phyloP scores from a whole-genome alignment of 2,329 filamentous ascomycete species.

The Trichoderma arundinaceum region DNA sequence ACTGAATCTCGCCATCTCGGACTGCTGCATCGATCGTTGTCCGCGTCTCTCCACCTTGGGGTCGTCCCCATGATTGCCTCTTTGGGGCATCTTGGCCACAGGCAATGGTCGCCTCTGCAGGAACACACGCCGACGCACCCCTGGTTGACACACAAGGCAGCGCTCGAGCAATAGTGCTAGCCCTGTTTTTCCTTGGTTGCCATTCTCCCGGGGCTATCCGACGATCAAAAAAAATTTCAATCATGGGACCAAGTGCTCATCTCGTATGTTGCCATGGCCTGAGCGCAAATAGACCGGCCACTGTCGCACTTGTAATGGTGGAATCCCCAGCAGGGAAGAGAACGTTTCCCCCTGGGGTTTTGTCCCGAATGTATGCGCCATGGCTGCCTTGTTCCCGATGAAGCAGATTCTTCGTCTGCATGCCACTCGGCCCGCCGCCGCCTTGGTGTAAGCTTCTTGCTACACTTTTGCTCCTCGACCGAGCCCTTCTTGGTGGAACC shows the following conservation, averaged over 20 bases:
- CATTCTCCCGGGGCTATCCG: slow-evolving; percentile 23
- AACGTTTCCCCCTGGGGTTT: too few relatives aligned
- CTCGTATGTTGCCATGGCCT: slow-evolving; percentile 29
- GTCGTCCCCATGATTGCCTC: slow-evolving; percentile 24
- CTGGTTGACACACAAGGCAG: not conserved
- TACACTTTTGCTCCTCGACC: not conserved
- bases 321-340: too few relatives aligned
- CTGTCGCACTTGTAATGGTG: not conserved
- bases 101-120: slow-evolving; percentile 22
- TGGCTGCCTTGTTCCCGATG: not conserved
- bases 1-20: slow-evolving; percentile 13
- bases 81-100: slow-evolving; percentile 20
- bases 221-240: not conserved
- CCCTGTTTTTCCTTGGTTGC: not conserved
- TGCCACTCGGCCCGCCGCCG: not conserved
- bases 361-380: not conserved
- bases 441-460: too few relatives aligned
- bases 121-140: slow-evolving; percentile 2
- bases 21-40: not conserved
- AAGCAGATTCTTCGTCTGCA: not conserved
- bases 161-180: not conserved
- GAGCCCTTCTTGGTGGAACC: slow-evolving; percentile 17
- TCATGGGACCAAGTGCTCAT: slow-evolving; percentile 27
- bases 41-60: slow-evolving; percentile 5
- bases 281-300: slow-evolving; percentile 13